Evolutionary conservation across 1,284 basidiomycete genomes (phyloP).

Genomic region (Melampsora larici-populina): DNA sequence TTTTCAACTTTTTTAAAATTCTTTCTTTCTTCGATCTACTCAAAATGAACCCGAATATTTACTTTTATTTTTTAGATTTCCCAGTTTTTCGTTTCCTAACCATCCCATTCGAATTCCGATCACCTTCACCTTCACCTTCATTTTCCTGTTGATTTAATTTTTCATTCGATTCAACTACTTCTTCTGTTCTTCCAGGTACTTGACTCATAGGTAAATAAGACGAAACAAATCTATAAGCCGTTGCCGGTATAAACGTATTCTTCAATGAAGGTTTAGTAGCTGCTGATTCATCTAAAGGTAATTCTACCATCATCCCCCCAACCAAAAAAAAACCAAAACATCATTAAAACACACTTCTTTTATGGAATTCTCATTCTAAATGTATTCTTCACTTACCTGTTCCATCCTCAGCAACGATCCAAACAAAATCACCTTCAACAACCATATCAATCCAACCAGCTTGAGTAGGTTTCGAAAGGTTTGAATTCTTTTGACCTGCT

Average conservation of each 20-base stretch:
- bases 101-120: not conserved
- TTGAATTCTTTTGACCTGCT: conserved; percentile 45
- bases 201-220: not conserved
- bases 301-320: conserved; percentile 1
- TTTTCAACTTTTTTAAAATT: too few relatives aligned
- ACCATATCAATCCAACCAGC: conserved; percentile 48
- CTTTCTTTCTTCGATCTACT: too few relatives aligned
- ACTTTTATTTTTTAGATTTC: conserved; percentile 34
- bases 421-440: conserved; percentile 50
- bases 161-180: not conserved
- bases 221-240: conserved; percentile 17
- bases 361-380: too few relatives aligned
- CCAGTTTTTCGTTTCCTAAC: conserved; percentile 9
- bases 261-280: conserved; percentile 43
- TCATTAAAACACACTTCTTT: too few relatives aligned
- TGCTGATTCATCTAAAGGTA: conserved; percentile 46
- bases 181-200: too few relatives aligned
- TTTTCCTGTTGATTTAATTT: not conserved
- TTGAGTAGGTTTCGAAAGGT: conserved; percentile 45
- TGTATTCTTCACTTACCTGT: conserved; percentile 48
- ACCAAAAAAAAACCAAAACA: not conserved
- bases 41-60: too few relatives aligned
- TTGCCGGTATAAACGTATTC: conserved; percentile 45
- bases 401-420: conserved; percentile 49
- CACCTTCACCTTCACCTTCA: not conserved